A percentile compares a stretch with the other conserved stretches of the same genome.
phyloP scores from a whole-genome alignment of 108 stramenopile species.

The Cylindrotheca fusiformis region DNA sequence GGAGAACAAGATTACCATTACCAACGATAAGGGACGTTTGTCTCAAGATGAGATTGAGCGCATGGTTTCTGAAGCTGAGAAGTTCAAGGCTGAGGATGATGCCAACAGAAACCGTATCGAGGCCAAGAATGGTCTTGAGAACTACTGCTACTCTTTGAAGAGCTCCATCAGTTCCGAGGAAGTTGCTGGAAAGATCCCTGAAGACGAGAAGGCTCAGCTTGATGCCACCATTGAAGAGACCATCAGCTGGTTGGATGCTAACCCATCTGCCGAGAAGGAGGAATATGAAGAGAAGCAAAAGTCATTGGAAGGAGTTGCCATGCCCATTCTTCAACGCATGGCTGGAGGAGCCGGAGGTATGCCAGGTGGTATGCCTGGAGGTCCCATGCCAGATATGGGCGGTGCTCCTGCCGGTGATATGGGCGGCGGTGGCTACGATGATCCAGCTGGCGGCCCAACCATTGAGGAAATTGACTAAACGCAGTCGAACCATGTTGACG shows the following conservation, averaged over 20 bases:
- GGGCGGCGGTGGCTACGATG: slow-evolving; percentile 16
- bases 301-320: slow-evolving; percentile 88
- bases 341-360: slow-evolving; percentile 69
- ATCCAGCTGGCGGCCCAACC: slow-evolving; percentile 83
- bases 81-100: slow-evolving; percentile 98
- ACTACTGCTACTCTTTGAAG: slow-evolving; percentile 96
- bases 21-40: slow-evolving; percentile 99
- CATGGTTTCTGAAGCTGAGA: slow-evolving; percentile 98
- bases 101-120: slow-evolving; percentile 94
- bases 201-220: slow-evolving; percentile 76
- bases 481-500: not conserved
- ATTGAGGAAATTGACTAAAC: slow-evolving; percentile 87
- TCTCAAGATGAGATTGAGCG: slow-evolving; percentile 98
- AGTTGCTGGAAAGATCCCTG: slow-evolving; percentile 81
- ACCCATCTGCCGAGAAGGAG: slow-evolving; percentile 95
- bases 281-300: slow-evolving; percentile 99
- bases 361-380: slow-evolving; percentile 52
- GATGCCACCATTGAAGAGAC: slow-evolving; percentile 89
- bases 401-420: slow-evolving; percentile 66
- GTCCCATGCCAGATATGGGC: slow-evolving; percentile 63
- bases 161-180: slow-evolving; percentile 87
- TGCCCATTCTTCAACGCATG: slow-evolving; percentile 91
- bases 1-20: slow-evolving; percentile 99
- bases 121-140: slow-evolving; percentile 96
- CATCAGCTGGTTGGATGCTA: slow-evolving; percentile 90